Base-by-base conservation (phyloP, 345 rosid species). In the Eucalyptus regnans region DNA sequence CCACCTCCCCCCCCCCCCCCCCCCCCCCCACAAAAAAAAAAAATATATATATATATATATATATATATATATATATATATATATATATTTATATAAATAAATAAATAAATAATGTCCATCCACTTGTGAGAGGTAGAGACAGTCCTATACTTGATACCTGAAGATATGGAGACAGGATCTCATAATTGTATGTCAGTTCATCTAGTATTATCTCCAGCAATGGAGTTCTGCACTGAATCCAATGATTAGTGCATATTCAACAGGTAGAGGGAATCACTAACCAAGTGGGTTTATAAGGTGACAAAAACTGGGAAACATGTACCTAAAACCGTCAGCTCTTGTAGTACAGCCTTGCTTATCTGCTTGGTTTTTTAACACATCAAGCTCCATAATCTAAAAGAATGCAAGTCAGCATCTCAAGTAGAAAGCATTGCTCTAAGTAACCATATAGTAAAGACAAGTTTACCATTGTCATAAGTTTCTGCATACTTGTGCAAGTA, bases 301-400 rank as follows among this genome's bases (percentile, higher is more conserved):
- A 76, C 12, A 41, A 11, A 76, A 41, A 76, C 29, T 41, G 48
- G 25, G 87, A 88, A 76, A 46, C 60, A 85, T 50, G 66, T 90
- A 97, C 99, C 99, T 97, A 79, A 92, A 92, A 89, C 96, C 96
- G 56, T 98, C 99, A 90, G 95, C 95, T 93, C 98, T 94, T 31
- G 92, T 91, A 48, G 95, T 94, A 87, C 48, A 91, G 86, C 96
- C 94, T 93, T 94, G 90, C 27, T 54, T 51, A 88, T 94, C 94
- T 62, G 97, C 99, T 90, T 91, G 92, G 94, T 92, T 94, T 94
- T 93, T 97, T 86, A 95, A 94, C 43, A 60, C 60, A 90, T 98
- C 99, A 90, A 98, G 96, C 89, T 96, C 95, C 95, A 96, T 94
- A 87, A 96, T 95, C 99, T 97, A 90, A 79, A 80, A 87, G 68